phyloP scores from a whole-genome alignment of 1,139 yeast genomes.

The Kazachstania sp. region DNA sequence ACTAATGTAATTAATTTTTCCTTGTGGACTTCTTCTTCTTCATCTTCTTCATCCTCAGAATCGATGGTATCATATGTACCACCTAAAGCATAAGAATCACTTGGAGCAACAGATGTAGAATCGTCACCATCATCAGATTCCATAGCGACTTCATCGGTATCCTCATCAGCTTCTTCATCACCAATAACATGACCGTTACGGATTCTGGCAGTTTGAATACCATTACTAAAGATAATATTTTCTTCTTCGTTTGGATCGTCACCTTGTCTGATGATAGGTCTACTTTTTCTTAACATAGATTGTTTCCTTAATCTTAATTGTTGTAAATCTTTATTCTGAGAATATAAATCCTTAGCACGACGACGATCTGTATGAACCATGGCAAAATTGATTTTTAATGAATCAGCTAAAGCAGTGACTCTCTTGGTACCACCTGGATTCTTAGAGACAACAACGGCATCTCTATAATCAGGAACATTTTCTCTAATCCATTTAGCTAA shows the following conservation, averaged over 20 bases:
- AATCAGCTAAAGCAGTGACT: slow-evolving; percentile 90
- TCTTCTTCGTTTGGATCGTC: slow-evolving; percentile 55
- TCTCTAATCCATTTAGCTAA: slow-evolving; percentile 72
- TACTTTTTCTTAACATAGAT: slow-evolving; percentile 31
- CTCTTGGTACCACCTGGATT: slow-evolving; percentile 98
- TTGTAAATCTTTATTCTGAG: slow-evolving; percentile 32
- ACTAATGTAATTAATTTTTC: slow-evolving; percentile 92
- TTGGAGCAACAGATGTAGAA: slow-evolving; percentile 19
- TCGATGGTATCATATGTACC: slow-evolving; percentile 73
- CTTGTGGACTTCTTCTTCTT: slow-evolving; percentile 56
- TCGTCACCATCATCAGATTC: slow-evolving; percentile 32
- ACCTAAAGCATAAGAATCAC: slow-evolving; percentile 50
- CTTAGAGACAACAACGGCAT: slow-evolving; percentile 85
- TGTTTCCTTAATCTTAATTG: slow-evolving; percentile 34
- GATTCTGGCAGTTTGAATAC: slow-evolving; percentile 90
- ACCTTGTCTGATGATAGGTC: slow-evolving; percentile 34
- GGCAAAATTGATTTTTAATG: slow-evolving; percentile 83
- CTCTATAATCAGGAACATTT: slow-evolving; percentile 61
- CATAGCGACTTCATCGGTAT: slow-evolving; percentile 39
- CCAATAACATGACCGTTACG: slow-evolving; percentile 97
- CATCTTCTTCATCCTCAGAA: slow-evolving; percentile 77
- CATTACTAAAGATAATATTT: slow-evolving; percentile 60
- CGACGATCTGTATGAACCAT: slow-evolving; percentile 95
- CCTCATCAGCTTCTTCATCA: slow-evolving; percentile 86
- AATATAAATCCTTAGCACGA: slow-evolving; percentile 67